Evolutionary conservation across 2,329 filamentous ascomycete species (phyloP), one percentile per base, ranked within the genome.

Genomic region (Sporothrix protearum): DNA sequence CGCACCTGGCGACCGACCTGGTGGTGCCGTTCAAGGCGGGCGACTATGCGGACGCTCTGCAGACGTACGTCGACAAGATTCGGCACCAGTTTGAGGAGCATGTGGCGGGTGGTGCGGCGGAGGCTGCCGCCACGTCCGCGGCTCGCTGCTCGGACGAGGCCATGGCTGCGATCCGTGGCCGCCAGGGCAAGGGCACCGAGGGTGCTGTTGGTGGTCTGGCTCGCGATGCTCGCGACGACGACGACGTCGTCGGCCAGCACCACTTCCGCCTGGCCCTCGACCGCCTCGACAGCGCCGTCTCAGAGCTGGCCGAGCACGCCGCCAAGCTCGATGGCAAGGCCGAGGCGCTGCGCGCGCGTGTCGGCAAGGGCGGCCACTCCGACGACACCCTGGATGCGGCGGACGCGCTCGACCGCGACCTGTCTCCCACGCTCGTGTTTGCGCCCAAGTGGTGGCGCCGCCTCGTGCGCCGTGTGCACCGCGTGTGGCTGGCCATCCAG

Each of bases 381-480:
- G 53, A 22, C 10, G 42, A 51, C 7, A 33, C 25, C 9, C 6
- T 9, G n/a, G 36, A 8, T 25, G 36, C 19, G 16, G 2, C n/a
- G 4, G 33, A 45, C 10, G 47, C 33, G 33, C 28, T 14, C 30
- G 66, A 53, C 67, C n/a, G 61, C 47, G 8, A 30, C 28, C n/a
- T 64, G 22, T n/a, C 55, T 3, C 25, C 28, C 1, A 51, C 22
- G 5, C n/a, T 70, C 8, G 19, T 71, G n/a, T 25, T 71, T 22
- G 55, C 47, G 2, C 71, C 72, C 39, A 55, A 33, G 0, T 96
- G 92, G 92, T 96, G 92, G 89, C 88, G 90, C 76, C 90, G 89
- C 74, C 75, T 79, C 25, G 71, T 73, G 3, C 64, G 86, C 71
- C 82, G 87, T 22, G 87, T 97, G 69, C 85, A 88, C 36, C 83